phyloP scores from a whole-genome alignment of 345 rosid species.

The Ceriops decandra region DNA sequence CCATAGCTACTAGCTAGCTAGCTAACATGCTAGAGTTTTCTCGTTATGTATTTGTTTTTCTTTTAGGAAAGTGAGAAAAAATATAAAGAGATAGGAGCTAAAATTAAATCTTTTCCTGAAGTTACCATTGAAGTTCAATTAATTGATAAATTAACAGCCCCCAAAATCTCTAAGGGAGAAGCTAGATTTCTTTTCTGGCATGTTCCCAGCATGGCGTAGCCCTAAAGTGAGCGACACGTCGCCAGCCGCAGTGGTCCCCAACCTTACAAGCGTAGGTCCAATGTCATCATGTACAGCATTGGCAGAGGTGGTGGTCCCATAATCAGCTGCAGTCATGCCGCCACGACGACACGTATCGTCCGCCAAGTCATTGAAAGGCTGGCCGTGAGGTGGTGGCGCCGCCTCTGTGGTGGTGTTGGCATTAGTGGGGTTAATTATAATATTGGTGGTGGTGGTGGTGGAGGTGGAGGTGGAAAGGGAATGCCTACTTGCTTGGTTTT shows the following conservation, averaged over 20 bases:
- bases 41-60: constrained; percentile 21
- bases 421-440: neutral
- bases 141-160: constrained; percentile 37
- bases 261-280: constrained; percentile 52
- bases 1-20: constrained; percentile 26
- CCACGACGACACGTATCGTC: constrained; percentile 42
- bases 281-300: constrained; percentile 26
- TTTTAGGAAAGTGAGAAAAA: constrained; percentile 16
- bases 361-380: constrained; percentile 27
- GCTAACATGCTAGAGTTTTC: constrained; percentile 6
- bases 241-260: constrained; percentile 67
- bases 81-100: constrained; percentile 3
- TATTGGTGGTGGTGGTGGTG: constrained; percentile 13
- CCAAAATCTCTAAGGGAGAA: constrained; percentile 80
- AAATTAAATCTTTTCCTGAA: constrained; percentile 8
- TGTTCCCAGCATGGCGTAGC: constrained; percentile 80
- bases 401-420: constrained; percentile 9
- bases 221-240: constrained; percentile 96
- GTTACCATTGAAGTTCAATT: neutral
- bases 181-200: constrained; percentile 52
- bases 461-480: constrained; percentile 23
- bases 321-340: constrained; percentile 31
- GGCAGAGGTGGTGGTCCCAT: constrained; percentile 42
- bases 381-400: constrained; percentile 25
- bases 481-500: constrained; percentile 39